Conservation (phyloP, 768 basidiomycete genomes). For the Tricholomella constricta region DNA sequence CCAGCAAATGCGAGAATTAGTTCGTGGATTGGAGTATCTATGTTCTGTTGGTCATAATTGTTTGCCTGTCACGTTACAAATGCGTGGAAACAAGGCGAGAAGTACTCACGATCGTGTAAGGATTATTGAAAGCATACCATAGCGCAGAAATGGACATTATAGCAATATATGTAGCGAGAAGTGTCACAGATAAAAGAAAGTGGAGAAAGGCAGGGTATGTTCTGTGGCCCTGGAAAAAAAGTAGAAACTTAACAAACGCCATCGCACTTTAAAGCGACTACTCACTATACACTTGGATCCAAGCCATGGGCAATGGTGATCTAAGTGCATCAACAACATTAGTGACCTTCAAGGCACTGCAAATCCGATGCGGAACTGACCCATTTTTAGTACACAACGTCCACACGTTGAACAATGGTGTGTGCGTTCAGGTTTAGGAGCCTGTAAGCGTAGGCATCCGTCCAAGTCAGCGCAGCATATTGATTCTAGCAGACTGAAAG, state of each 20-base stretch:
- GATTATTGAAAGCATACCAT: slow-evolving; percentile 66
- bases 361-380: slow-evolving; percentile 40
- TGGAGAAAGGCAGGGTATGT: slow-evolving; percentile 86
- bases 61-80: background rate
- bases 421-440: slow-evolving; percentile 75
- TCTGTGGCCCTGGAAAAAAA: slow-evolving; percentile 62
- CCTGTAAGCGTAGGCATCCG: slow-evolving; percentile 29
- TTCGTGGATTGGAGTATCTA: slow-evolving; percentile 69
- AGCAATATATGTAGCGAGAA: slow-evolving; percentile 65
- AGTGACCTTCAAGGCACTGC: too few species aligned
- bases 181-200: slow-evolving; percentile 64
- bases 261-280: slow-evolving; percentile 12
- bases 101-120: slow-evolving; percentile 57
- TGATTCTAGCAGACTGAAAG: background rate
- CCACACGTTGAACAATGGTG: slow-evolving; percentile 80
- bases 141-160: slow-evolving; percentile 54
- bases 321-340: slow-evolving; percentile 42
- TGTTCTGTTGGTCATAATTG: slow-evolving; percentile 43
- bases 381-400: slow-evolving; percentile 84
- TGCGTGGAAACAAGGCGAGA: background rate
- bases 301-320: slow-evolving; percentile 89
- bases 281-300: slow-evolving; percentile 76
- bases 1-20: slow-evolving; percentile 64
- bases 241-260: background rate
- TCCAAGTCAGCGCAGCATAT: background rate